These are phyloP conservation scores for Prunus fruticosa DNA, from an alignment of 306 rosid species.

Conservation along the genomic window DNA sequence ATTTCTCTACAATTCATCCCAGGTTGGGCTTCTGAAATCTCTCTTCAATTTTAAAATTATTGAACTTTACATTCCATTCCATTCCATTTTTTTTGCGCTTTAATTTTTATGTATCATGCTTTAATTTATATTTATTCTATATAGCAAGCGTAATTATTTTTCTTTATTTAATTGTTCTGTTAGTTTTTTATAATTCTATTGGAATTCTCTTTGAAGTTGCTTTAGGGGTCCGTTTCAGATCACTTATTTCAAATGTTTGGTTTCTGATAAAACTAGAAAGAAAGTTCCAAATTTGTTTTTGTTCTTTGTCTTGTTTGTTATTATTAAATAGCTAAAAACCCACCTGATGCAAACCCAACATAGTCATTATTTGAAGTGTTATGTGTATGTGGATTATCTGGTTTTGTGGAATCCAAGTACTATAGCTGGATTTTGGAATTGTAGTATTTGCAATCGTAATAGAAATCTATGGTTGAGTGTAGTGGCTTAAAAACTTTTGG, in stretches of 20 bases:
- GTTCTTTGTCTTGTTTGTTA: background rate
- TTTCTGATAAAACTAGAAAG: slow-evolving; percentile 2
- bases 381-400: background rate
- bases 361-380: background rate
- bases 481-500: background rate
- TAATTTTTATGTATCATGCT: background rate
- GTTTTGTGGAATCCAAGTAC: background rate
- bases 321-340: background rate
- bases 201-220: background rate
- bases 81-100: background rate
- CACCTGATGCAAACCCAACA: background rate
- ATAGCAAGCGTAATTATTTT: background rate
- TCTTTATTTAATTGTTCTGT: background rate
- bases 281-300: background rate
- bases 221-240: background rate
- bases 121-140: background rate
- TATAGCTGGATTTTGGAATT: background rate
- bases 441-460: background rate
- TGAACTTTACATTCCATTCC: background rate
- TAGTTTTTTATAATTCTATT: background rate
- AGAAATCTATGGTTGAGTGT: background rate
- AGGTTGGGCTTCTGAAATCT: slow-evolving; percentile 39
- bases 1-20: slow-evolving; percentile 36
- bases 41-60: background rate
- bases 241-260: background rate